Percentiles rank a stretch among this genome's conserved stretches.
phyloP scores from a whole-genome alignment of 495 filamentous ascomycete species.

The Penicillium dipodomyicola region DNA sequence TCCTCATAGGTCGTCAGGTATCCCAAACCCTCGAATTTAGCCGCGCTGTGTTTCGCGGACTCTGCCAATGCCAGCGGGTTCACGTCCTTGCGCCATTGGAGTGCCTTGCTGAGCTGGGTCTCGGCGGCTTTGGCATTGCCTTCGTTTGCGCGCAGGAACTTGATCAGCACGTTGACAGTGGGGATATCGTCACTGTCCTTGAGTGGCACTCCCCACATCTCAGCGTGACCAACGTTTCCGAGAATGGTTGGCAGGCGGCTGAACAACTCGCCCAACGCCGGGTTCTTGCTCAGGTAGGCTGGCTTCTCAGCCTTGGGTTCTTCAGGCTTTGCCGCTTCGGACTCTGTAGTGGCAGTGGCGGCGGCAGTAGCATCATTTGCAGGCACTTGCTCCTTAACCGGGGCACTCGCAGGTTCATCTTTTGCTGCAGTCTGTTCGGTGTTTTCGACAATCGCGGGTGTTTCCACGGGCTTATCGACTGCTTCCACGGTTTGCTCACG shows the following conservation, averaged over 20 bases:
- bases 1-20: conserved; percentile 51
- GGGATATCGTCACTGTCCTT: conserved; percentile 58
- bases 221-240: conserved; percentile 51
- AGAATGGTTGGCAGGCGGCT: conserved; percentile 45
- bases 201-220: conserved; percentile 75
- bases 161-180: conserved; percentile 80
- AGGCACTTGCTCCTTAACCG: conserved; percentile 10
- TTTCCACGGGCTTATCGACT: conserved; percentile 22
- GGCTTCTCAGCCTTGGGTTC: conserved; percentile 33
- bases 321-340: conserved; percentile 22
- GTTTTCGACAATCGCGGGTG: conserved; percentile 18
- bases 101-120: conserved; percentile 71
- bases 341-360: conserved; percentile 7
- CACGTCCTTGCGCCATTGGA: conserved; percentile 74
- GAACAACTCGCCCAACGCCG: conserved; percentile 39
- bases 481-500: conserved; percentile 15
- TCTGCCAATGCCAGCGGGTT: conserved; percentile 44
- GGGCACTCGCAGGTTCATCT: conserved; percentile 10
- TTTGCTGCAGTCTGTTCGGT: conserved; percentile 13
- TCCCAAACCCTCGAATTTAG: conserved; percentile 49
- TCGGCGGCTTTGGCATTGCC: conserved; percentile 69
- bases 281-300: conserved; percentile 40
- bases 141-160: conserved; percentile 85
- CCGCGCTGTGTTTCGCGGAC: conserved; percentile 52
- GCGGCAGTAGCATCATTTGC: conserved; percentile 15